These are phyloP conservation scores for Myriosclerotinia scirpicola DNA, from an alignment of 2,329 filamentous ascomycete genomes.

Conservation along the genomic window DNA sequence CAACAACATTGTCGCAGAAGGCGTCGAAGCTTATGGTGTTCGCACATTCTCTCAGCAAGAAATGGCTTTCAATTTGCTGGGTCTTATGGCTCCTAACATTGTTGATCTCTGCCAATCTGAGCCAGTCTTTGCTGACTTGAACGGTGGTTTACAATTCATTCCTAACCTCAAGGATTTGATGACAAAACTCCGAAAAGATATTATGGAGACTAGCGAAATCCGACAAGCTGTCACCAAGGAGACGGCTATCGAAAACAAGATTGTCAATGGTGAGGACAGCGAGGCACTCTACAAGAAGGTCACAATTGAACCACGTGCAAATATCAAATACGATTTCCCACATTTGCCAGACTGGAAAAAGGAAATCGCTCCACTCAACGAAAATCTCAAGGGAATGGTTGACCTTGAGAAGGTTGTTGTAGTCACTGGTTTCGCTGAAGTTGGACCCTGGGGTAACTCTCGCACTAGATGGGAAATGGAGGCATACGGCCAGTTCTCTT, in stretches of 20 bases:
- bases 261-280: conserved; percentile 90
- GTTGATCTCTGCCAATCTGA: conserved; percentile 94
- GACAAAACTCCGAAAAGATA: conserved; percentile 89
- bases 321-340: conserved; percentile 98
- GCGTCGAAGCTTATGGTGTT: conserved; percentile 93
- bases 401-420: conserved; percentile 98
- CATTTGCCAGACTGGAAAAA: conserved; percentile 85
- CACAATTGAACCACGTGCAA: conserved; percentile 87
- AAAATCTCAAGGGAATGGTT: conserved; percentile 92
- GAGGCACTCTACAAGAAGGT: conserved; percentile 95
- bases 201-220: conserved; percentile 92
- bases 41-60: conserved; percentile 99
- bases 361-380: conserved; percentile 86
- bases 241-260: conserved; percentile 93
- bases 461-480: conserved; percentile 99
- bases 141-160: conserved; percentile 96
- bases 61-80: conserved; percentile 98
- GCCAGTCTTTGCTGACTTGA: conserved; percentile 95
- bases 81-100: conserved; percentile 90
- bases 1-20: conserved; percentile 97
- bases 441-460: conserved; percentile 98
- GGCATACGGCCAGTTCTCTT: conserved; percentile 90
- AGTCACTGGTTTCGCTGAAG: conserved; percentile 92
- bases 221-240: conserved; percentile 93
- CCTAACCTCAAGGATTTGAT: conserved; percentile 93